Percentiles rank a stretch among this genome's conserved stretches.
Conservation (phyloP, 2,329 filamentous ascomycete species). For the Pseudocercospora vitis region DNA sequence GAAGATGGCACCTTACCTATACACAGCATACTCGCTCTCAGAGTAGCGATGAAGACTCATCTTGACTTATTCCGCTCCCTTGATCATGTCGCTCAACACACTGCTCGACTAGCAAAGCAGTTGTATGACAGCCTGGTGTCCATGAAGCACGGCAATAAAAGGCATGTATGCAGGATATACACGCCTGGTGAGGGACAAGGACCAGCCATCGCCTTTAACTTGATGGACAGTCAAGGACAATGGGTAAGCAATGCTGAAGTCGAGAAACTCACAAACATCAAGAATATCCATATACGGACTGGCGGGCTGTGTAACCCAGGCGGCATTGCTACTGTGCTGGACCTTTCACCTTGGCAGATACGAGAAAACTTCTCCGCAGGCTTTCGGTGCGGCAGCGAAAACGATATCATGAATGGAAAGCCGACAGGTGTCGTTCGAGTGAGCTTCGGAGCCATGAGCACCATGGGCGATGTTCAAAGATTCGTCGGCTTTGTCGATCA, state of each 20-base stretch:
- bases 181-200: conserved; percentile 52
- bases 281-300: conserved; percentile 79
- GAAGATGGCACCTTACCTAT: conserved; percentile 92
- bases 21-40: conserved; percentile 83
- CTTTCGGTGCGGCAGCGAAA: conserved; percentile 78
- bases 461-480: conserved; percentile 66
- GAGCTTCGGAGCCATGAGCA: conserved; percentile 91
- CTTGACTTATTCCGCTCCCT: conserved; percentile 66
- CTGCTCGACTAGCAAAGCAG: conserved; percentile 60
- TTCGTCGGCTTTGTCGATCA: conserved; percentile 55
- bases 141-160: conserved; percentile 69
- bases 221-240: conserved; percentile 65
- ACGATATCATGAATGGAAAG: conserved; percentile 78
- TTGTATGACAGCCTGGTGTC: conserved; percentile 59
- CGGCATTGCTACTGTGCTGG: conserved; percentile 72
- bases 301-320: conserved; percentile 92
- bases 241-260: conserved; percentile 83
- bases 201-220: conserved; percentile 80
- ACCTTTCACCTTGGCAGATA: conserved; percentile 77
- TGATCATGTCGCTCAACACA: conserved; percentile 68
- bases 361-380: conserved; percentile 80
- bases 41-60: conserved; percentile 71
- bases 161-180: conserved; percentile 67
- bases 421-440: conserved; percentile 83
- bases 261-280: conserved; percentile 78